These are phyloP conservation scores for Diospyros kaki DNA, from an alignment of 148 eudicot species.

Conservation along the genomic window DNA sequence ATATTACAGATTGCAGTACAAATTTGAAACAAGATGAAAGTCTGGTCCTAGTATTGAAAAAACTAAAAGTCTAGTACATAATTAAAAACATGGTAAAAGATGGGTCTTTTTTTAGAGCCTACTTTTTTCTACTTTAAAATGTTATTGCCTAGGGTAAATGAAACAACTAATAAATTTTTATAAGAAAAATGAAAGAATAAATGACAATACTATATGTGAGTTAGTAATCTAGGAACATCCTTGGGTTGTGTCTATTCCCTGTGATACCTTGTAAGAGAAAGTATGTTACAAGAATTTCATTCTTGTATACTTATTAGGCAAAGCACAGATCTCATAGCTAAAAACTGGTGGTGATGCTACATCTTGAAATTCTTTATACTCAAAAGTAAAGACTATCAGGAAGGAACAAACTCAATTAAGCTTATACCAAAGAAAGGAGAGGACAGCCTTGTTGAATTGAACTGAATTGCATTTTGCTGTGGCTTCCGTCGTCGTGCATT, in stretches of 20 bases:
- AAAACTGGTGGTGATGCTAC: neutral
- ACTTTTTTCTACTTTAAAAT: neutral
- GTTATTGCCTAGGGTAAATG: too few species aligned
- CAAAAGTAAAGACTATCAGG: neutral
- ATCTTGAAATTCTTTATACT: neutral
- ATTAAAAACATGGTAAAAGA: too few species aligned
- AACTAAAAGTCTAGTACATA: too few species aligned
- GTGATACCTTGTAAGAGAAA: neutral
- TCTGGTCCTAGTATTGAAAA: too few species aligned
- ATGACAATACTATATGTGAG: neutral
- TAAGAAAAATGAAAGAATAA: neutral
- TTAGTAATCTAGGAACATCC: neutral
- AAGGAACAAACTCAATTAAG: neutral
- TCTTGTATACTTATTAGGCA: neutral
- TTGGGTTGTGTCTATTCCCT: neutral
- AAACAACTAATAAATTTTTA: too few species aligned
- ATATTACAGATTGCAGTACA: too few species aligned
- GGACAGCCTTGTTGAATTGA: slow-evolving; percentile 52
- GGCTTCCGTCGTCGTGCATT: slow-evolving; percentile 93
- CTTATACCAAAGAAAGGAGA: slow-evolving; percentile 52
- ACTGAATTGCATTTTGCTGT: slow-evolving; percentile 61
- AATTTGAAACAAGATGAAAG: too few species aligned
- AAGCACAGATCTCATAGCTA: neutral
- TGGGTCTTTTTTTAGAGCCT: neutral
- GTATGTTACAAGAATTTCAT: neutral